phyloP scores from a whole-genome alignment of 228 moss, liverwort and hornwort genomes.

The Sphagnum fallax region DNA sequence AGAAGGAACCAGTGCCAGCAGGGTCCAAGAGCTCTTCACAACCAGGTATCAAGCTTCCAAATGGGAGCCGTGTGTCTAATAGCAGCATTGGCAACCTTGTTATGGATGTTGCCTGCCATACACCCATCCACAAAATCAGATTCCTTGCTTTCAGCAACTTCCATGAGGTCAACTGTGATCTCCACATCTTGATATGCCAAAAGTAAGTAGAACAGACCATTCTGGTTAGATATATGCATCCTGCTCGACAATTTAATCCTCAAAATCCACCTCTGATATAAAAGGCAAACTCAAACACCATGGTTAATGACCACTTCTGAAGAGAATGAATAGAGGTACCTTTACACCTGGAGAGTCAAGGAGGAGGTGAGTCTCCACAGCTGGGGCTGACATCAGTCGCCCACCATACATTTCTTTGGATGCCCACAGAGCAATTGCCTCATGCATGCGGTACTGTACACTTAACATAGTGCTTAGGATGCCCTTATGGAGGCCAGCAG shows the following conservation, averaged over 20 bases:
- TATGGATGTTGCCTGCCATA: constrained; percentile 43
- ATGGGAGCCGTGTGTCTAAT: constrained; percentile 83
- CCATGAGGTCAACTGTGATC: too few species aligned
- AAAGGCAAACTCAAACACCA: too few species aligned
- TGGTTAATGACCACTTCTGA: neutral
- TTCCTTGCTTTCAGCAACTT: neutral
- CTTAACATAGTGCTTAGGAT: constrained; percentile 59
- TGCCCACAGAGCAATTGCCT: constrained; percentile 71
- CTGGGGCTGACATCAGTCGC: constrained; percentile 52
- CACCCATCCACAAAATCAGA: neutral
- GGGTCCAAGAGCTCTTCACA: constrained; percentile 91
- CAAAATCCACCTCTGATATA: too few species aligned
- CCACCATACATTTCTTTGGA: constrained; percentile 82
- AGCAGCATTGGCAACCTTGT: constrained; percentile 83
- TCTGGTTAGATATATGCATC: too few species aligned
- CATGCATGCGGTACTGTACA: constrained; percentile 89
- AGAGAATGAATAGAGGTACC: constrained; percentile 10
- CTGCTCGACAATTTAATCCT: too few species aligned
- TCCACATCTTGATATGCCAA: too few species aligned
- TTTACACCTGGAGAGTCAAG: constrained; percentile 46
- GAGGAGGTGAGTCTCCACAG: constrained; percentile 67
- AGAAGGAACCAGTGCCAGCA: constrained; percentile 92
- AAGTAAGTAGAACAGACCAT: too few species aligned
- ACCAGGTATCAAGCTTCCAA: constrained; percentile 89
- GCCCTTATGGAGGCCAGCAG: constrained; percentile 67